Evolutionary conservation across 2,329 filamentous ascomycete genomes (phyloP).

Genomic region (Myriangium duriaei): DNA sequence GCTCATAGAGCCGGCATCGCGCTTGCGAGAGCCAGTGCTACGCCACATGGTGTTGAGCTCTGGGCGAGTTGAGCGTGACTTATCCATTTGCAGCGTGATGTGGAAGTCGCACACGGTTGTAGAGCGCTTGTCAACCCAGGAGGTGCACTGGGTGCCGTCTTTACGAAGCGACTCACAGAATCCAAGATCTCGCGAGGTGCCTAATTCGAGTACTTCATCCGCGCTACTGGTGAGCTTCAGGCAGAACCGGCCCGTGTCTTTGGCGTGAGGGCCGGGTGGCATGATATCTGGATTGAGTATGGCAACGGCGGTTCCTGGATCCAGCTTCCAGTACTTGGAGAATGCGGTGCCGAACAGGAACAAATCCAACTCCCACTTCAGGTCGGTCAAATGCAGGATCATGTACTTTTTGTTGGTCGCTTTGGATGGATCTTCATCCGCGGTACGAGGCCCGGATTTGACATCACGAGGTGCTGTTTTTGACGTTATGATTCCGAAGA

Average conservation of each 20-base stretch:
- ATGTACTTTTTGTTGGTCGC: conserved; percentile 68
- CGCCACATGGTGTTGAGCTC: conserved; percentile 60
- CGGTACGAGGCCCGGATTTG: conserved; percentile 35
- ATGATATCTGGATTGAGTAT: conserved; percentile 86
- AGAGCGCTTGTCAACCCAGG: conserved; percentile 79
- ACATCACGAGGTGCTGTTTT: conserved; percentile 70
- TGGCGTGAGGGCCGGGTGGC: conserved; percentile 64
- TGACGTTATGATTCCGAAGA: conserved; percentile 75
- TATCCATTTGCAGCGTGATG: conserved; percentile 67
- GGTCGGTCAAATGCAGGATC: conserved; percentile 74
- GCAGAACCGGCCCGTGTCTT: conserved; percentile 72
- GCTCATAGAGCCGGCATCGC: conserved; percentile 42
- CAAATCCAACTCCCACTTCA: conserved; percentile 82
- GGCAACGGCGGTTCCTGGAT: conserved; percentile 78
- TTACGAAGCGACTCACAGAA: conserved; percentile 78
- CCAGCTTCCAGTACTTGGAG: conserved; percentile 86
- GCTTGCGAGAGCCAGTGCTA: conserved; percentile 42
- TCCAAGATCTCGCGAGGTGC: conserved; percentile 69
- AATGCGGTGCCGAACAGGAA: conserved; percentile 89
- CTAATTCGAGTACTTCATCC: conserved; percentile 83
- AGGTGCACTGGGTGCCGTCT: conserved; percentile 66
- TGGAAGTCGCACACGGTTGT: conserved; percentile 92
- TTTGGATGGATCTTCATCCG: conserved; percentile 38
- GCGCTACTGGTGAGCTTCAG: conserved; percentile 74
- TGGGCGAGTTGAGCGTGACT: conserved; percentile 54